These are phyloP conservation scores for Daldinia concentrica DNA, from an alignment of 495 filamentous ascomycete genomes.

Conservation along the genomic window DNA sequence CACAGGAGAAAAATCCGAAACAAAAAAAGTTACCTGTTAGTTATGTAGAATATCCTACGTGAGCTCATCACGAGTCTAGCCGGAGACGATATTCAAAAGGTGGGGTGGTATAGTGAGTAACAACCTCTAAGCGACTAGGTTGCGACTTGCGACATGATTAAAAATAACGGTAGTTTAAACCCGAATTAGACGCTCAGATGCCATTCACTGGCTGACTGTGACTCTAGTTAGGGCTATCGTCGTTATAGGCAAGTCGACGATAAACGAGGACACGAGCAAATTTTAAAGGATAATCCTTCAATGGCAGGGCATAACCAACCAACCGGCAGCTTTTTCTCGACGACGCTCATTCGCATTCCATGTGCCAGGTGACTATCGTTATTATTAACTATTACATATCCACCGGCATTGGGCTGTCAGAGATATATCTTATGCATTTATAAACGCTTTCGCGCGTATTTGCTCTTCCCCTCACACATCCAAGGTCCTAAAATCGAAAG, in stretches of 20 bases:
- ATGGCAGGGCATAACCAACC: constrained; percentile 1
- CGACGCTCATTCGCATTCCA: neutral
- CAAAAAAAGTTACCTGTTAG: neutral
- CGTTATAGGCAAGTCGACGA: constrained; percentile 17
- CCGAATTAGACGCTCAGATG: neutral
- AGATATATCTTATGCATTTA: neutral
- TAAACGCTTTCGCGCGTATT: neutral
- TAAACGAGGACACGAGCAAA: constrained; percentile 23
- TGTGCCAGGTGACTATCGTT: neutral
- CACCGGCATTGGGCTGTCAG: constrained; percentile 1
- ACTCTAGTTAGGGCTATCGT: constrained; percentile 8
- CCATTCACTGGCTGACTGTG: neutral
- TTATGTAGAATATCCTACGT: neutral
- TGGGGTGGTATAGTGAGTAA: constrained; percentile 26
- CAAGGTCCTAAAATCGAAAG: neutral
- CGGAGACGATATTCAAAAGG: constrained; percentile 12
- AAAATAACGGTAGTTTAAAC: constrained; percentile 23
- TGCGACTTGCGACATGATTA: constrained; percentile 12
- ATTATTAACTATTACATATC: neutral
- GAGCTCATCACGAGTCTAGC: constrained; percentile 14
- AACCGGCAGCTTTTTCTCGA: constrained; percentile 1
- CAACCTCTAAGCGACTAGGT: neutral
- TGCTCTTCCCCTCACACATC: neutral
- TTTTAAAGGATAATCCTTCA: constrained; percentile 32
- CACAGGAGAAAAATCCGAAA: neutral